Base-by-base conservation (phyloP, 2,329 filamentous ascomycete species). In the Balansia obtecta region DNA sequence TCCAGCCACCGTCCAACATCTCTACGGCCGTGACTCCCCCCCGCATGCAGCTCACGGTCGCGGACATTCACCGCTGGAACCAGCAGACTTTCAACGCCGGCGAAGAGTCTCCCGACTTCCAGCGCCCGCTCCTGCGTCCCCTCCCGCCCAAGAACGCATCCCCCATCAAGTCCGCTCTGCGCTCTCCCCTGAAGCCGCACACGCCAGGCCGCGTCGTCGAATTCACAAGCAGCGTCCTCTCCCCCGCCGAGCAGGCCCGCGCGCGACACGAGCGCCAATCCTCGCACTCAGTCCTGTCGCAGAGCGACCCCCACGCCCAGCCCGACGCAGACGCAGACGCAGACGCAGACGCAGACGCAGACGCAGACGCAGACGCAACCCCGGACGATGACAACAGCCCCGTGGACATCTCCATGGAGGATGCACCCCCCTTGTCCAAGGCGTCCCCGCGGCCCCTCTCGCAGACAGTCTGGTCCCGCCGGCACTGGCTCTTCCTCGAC, bases 161-260 rank as follows among this genome's bases (percentile, higher is more conserved):
- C 1, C 77, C 78, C 0, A 68, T 63, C 9, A 82, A 81, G 58
- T 81, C 78, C 1, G 76, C 71, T 55, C 63, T 82, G 22, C 72
- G 78, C 16, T 79, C 77, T 4, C 75, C 77, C 0, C 59, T 77
- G 16, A 82, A 81, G 57, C 72, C 75, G 3, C 77, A 72, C 53
- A 80, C 75, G 2, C 76, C 75, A 0, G 78, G 78, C 4, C 72
- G 75, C 0, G 74, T 80, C 0, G 78, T 82, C 13, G 76, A 78
- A 51, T 81, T 80, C 55, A 74, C 73, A 0, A 74, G 71, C 61
- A 75, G 68, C 59, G 71, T 71, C 1, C 61, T 74, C 7, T 74
- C 72, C 3, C 72, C 74, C 1, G 56, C 68, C 1, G 67, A 70
- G 10, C 70, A 74, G 54, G 68, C 66, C 2, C 56, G 56, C 46